A percentile compares a stretch with the other conserved stretches of the same genome.
phyloP scores from a whole-genome alignment of 2,329 filamentous ascomycete genomes.

The Podosphaera leucotricha region DNA sequence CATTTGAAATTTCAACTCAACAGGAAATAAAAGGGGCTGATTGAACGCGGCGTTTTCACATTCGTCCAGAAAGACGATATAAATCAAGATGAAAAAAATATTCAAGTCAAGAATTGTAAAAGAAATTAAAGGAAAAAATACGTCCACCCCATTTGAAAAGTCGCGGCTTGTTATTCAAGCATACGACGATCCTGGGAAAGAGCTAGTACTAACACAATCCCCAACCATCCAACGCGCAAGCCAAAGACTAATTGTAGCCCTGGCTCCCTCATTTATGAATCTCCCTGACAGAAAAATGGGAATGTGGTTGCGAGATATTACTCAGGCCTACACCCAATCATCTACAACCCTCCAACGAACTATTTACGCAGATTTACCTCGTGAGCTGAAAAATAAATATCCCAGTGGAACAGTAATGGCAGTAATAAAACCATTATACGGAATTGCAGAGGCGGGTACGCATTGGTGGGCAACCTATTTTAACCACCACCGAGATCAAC shows the following conservation, averaged over 20 bases:
- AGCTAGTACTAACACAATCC: neutral
- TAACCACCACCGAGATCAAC: conserved; percentile 1
- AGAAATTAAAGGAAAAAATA: neutral
- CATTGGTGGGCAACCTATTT: conserved; percentile 1
- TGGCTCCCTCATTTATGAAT: too few relatives aligned
- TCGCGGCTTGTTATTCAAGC: neutral
- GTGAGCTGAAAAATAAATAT: neutral
- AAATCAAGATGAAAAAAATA: neutral
- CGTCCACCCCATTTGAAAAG: neutral
- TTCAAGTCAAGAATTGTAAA: neutral
- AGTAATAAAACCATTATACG: conserved; percentile 1
- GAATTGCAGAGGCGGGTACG: conserved; percentile 1
- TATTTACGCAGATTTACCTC: neutral
- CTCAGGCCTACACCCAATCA: neutral
- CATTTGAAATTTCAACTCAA: neutral
- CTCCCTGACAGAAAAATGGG: neutral
- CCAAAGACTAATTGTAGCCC: conserved; percentile 1
- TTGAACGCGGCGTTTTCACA: neutral
- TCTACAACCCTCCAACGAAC: neutral
- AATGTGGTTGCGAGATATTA: conserved; percentile 1
- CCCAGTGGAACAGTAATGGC: neutral
- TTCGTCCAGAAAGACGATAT: neutral
- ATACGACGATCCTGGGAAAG: neutral
- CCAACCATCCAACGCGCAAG: neutral
- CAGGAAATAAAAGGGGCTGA: neutral